These are phyloP conservation scores for Fimicolochytrium jonesii DNA, from an alignment of 192 early-diverging fungal species.

Conservation along the genomic window DNA sequence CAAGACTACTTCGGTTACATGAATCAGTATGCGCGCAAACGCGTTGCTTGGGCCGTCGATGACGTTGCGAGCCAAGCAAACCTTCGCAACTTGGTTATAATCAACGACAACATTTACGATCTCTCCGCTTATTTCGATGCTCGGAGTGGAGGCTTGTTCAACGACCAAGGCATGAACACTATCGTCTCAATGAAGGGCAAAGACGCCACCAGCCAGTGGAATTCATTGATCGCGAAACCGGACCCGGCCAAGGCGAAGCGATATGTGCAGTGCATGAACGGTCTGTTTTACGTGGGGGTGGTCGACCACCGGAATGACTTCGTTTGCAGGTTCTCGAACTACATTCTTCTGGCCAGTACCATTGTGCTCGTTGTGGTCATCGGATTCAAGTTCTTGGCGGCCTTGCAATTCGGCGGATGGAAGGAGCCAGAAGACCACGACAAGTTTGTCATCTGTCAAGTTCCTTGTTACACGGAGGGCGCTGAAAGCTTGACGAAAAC, in stretches of 20 bases:
- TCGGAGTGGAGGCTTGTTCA: constrained; percentile 26
- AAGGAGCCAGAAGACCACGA: constrained; percentile 77
- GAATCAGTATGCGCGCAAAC: constrained; percentile 46
- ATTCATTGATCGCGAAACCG: neutral
- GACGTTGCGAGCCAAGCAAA: constrained; percentile 23
- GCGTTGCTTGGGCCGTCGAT: constrained; percentile 38
- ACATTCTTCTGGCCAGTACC: constrained; percentile 76
- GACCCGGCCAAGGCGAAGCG: constrained; percentile 14
- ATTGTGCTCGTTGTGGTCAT: constrained; percentile 81
- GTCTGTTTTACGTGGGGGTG: constrained; percentile 71
- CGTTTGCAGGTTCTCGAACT: constrained; percentile 79
- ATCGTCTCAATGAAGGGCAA: constrained; percentile 35
- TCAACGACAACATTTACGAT: constrained; percentile 57
- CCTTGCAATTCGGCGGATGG: constrained; percentile 74
- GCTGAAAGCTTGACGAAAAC: constrained; percentile 79
- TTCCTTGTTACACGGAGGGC: constrained; percentile 88
- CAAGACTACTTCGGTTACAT: constrained; percentile 46
- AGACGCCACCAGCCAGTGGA: constrained; percentile 36
- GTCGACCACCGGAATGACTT: constrained; percentile 77
- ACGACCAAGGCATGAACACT: neutral
- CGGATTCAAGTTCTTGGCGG: constrained; percentile 91
- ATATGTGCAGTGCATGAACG: constrained; percentile 65
- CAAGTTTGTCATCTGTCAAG: constrained; percentile 92
- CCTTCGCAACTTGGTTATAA: constrained; percentile 27
- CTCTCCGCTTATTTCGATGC: constrained; percentile 35